Percentiles rank a stretch among this genome's conserved stretches.
These are phyloP conservation scores for Logfia minima DNA, from an alignment of 129 eudicot genomes.

Conservation along the genomic window DNA sequence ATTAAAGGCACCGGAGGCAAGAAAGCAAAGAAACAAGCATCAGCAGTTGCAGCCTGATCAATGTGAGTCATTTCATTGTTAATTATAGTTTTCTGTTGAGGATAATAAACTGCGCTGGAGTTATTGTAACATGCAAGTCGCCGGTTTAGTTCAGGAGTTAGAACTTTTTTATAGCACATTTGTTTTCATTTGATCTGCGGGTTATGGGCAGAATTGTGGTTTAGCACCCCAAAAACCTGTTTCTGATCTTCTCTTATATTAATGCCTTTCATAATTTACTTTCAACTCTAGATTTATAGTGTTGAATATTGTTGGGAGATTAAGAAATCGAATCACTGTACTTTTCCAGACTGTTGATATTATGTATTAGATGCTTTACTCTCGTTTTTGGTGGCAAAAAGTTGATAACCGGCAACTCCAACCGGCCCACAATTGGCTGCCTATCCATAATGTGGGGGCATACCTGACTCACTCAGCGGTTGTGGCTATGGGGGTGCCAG, in stretches of 20 bases:
- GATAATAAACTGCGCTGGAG: slow-evolving; percentile 31
- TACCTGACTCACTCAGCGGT: too few species aligned
- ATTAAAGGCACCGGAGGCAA: slow-evolving; percentile 50
- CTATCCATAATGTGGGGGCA: too few species aligned
- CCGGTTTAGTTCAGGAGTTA: slow-evolving; percentile 17
- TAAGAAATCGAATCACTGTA: not conserved
- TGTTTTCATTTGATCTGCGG: slow-evolving; percentile 8
- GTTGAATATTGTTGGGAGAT: not conserved
- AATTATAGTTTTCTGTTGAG: slow-evolving; percentile 14
- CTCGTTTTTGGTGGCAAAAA: too few species aligned
- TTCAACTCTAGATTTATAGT: not conserved
- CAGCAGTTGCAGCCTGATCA: slow-evolving; percentile 30
- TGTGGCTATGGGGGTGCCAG: too few species aligned
- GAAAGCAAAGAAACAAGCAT: slow-evolving; percentile 64
- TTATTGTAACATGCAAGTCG: slow-evolving; percentile 25
- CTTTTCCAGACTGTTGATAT: not conserved
- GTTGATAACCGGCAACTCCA: too few species aligned
- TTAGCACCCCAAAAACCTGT: not conserved
- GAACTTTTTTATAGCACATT: slow-evolving; percentile 13
- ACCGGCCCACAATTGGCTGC: too few species aligned
- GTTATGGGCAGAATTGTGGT: slow-evolving; percentile 8
- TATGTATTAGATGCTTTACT: not conserved
- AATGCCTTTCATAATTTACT: not conserved
- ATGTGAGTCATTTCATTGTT: slow-evolving; percentile 22
- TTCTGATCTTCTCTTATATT: not conserved